Base-by-base conservation (phyloP, 2,329 filamentous ascomycete genomes). In the Phialophora macrospora region DNA sequence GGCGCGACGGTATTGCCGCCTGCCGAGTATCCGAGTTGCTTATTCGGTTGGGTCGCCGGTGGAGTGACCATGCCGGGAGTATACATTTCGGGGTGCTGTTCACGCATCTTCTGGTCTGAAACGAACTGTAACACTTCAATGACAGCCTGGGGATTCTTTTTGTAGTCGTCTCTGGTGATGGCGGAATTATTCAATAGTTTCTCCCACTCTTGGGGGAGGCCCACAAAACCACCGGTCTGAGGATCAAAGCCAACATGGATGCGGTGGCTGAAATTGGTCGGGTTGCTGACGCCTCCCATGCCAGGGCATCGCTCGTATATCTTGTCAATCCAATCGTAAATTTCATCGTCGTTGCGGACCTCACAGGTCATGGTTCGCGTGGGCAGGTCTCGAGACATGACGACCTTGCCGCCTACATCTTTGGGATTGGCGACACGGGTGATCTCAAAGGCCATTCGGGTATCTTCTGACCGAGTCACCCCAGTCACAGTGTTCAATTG, bases 311-410 rank as follows among this genome's bases (percentile, higher is more conserved):
- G 90, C 73, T 94, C 93, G 77, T 98, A 98, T 71, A 99, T 96
- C 77, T 93, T 92, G 78, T 99, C 95, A 74, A 98, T 97, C 95
- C 95, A 99, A 74, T 96, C 93, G 78, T 99, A 99, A 61, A 99
- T 88, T 72, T 99, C 95, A 75, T 97, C 94, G 74, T 99, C 95
- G 63, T 89, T 90, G 80, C 97, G 96, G 73, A 98, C 93, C 76
- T 91, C 92, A 77, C 97, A 95, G 70, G 95, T 93, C 60, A 97
- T 87, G 3, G 92, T 91, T 77, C 91, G 92, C 65, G 89, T 90
- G 8, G 89, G 86, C 38, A 91, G 88, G 70, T 97, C 94, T 70
- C 92, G 89, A 54, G 91, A 90, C 59, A 89, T 87, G 11, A 92
- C 86, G 58, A 85, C 87, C 55, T 89, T 91, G 46, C 79, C 79